Evolutionary conservation across 1,284 basidiomycete species (phyloP).

Genomic region (Cryptococcus sp.): DNA sequence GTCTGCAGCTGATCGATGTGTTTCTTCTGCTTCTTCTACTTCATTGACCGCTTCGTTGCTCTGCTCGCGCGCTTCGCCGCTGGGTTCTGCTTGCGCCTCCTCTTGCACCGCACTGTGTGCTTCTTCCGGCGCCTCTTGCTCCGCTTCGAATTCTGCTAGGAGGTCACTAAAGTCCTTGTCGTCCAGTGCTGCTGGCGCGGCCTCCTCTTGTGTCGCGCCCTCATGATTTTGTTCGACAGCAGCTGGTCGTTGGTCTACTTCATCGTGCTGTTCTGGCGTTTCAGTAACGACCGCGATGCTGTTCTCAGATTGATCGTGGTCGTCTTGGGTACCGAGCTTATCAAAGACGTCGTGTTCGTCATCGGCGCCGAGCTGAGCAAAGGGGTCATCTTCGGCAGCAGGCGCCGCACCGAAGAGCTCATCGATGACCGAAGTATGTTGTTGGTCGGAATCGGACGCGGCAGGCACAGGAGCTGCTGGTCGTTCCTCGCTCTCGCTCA

Average conservation of each 20-base stretch:
- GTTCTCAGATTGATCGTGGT: background rate
- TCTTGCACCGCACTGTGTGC: slow-evolving; percentile 1
- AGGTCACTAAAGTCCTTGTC: slow-evolving; percentile 30
- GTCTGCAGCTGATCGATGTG: background rate
- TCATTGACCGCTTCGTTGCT: too few species aligned
- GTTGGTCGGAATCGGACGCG: background rate
- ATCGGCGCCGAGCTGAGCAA: slow-evolving; percentile 6
- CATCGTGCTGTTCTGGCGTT: slow-evolving; percentile 3
- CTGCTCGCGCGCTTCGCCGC: background rate
- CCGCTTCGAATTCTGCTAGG: slow-evolving; percentile 33
- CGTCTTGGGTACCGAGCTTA: background rate
- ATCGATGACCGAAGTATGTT: background rate
- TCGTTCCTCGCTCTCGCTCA: too few species aligned
- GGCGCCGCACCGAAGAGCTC: slow-evolving; percentile 7
- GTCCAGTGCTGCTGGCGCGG: background rate
- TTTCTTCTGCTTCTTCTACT: too few species aligned
- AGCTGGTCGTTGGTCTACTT: background rate
- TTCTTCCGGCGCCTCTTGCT: slow-evolving; percentile 3
- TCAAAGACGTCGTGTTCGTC: background rate
- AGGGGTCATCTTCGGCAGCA: slow-evolving; percentile 5
- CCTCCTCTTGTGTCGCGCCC: background rate
- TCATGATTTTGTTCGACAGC: background rate
- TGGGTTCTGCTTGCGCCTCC: background rate
- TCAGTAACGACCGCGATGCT: background rate
- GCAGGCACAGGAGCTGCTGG: background rate